These are phyloP conservation scores for Eremochloa ophiuroides DNA, from an alignment of 176 grass and related monocot genomes.

Conservation along the genomic window DNA sequence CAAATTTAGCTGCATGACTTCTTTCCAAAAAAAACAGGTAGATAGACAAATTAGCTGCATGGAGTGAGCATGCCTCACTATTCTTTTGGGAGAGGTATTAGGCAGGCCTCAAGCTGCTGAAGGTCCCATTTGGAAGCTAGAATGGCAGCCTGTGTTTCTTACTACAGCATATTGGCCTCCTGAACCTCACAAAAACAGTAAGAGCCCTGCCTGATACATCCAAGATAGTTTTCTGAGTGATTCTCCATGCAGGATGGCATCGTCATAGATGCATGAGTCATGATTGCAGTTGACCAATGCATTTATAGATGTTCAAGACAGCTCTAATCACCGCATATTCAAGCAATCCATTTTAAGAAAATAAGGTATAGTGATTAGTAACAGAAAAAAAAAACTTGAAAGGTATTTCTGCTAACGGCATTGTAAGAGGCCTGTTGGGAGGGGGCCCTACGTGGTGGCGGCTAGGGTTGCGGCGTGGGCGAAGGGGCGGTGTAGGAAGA, in stretches of 20 bases:
- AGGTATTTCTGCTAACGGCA: not conserved
- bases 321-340: slow-evolving; percentile 40
- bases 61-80: slow-evolving; percentile 29
- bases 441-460: too few relatives aligned
- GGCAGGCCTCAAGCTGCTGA: slow-evolving; percentile 46
- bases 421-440: too few relatives aligned
- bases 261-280: slow-evolving; percentile 11
- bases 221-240: slow-evolving; percentile 52
- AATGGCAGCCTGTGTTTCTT: slow-evolving; percentile 43
- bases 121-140: slow-evolving; percentile 42
- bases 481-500: too few relatives aligned
- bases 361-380: not conserved
- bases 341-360: slow-evolving; percentile 6
- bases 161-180: slow-evolving; percentile 23
- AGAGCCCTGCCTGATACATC: slow-evolving; percentile 42
- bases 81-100: slow-evolving; percentile 38
- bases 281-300: slow-evolving; percentile 45
- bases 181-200: slow-evolving; percentile 41
- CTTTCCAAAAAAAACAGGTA: not conserved
- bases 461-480: too few relatives aligned
- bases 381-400: slow-evolving; percentile 8
- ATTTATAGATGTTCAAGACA: slow-evolving; percentile 31
- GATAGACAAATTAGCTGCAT: not conserved
- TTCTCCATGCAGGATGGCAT: slow-evolving; percentile 39
- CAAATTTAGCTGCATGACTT: slow-evolving; percentile 23